phyloP scores from a whole-genome alignment of 805 yeast species.

The Huiozyma sinensis region DNA sequence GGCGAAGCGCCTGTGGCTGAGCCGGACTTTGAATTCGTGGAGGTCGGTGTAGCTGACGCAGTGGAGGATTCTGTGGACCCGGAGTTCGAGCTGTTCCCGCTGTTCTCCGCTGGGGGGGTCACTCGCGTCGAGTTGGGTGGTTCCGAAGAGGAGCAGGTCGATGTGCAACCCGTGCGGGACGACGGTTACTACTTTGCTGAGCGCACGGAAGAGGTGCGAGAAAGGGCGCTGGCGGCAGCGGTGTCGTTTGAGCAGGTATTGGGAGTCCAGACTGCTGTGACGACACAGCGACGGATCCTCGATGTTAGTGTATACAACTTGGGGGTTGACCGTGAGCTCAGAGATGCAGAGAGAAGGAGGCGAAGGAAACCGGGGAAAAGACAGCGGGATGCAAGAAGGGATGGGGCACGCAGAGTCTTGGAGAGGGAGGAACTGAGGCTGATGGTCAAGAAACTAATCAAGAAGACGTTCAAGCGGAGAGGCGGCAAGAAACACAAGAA shows the following conservation, averaged over 20 bases:
- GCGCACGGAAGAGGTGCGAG: slow-evolving; percentile 7
- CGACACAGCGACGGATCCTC: slow-evolving; percentile 8
- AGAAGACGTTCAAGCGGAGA: slow-evolving; percentile 28
- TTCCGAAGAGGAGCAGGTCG: slow-evolving; percentile 12
- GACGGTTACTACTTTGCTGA: slow-evolving; percentile 16
- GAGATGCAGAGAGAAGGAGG: slow-evolving; percentile 8
- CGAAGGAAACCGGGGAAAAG: slow-evolving; percentile 25
- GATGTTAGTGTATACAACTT: slow-evolving; percentile 12
- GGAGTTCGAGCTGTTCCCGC: slow-evolving; percentile 23
- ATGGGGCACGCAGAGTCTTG: slow-evolving; percentile 14
- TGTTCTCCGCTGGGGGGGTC: slow-evolving; percentile 19
- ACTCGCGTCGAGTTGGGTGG: slow-evolving; percentile 22
- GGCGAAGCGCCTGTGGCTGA: slow-evolving; percentile 15
- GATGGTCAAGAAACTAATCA: slow-evolving; percentile 19
- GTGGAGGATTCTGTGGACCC: slow-evolving; percentile 1
- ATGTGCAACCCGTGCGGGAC: slow-evolving; percentile 16
- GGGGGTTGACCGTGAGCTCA: slow-evolving; percentile 7
- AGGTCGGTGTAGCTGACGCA: slow-evolving; percentile 6
- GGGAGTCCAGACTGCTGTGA: background rate
- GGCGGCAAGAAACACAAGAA: slow-evolving; percentile 30
- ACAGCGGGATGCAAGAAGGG: slow-evolving; percentile 22
- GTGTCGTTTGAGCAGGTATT: slow-evolving; percentile 12
- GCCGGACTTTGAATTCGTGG: slow-evolving; percentile 17
- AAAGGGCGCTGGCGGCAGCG: slow-evolving; percentile 12
- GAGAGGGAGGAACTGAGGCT: slow-evolving; percentile 17